Evolutionary conservation across 768 basidiomycete species (phyloP), one percentile per base, ranked within the genome.

Genomic region (Naganishia randhawae): DNA sequence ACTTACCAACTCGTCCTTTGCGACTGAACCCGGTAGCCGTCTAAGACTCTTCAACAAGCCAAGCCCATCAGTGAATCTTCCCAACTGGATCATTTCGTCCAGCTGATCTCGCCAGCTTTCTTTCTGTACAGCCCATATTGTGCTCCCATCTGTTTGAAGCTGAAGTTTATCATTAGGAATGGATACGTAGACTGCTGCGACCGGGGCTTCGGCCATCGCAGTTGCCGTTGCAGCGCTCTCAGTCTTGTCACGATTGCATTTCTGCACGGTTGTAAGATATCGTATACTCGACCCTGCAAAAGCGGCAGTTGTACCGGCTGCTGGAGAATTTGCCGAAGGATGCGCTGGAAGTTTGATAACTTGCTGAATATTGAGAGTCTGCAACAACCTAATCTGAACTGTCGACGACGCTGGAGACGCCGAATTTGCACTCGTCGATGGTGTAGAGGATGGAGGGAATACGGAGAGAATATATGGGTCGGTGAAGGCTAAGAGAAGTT

Each of bases 91-190:
- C 22, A 95, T 83, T 73, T 94, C 91, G 70, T 95, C 91, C 17
- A 96, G 84, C 73, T 95, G 91, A 25, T 87, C 85, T 7, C 85
- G 83, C 88, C 92, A 90, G 0, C 87, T 81, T 71, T 84, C 85
- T 84, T 92, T 88, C 9, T 74, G 71, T 55, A 94, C 82, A 33
- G 83, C 82, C 92, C 92, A 95, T 70, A 97, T 82, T 0, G 85
- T 84, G 69, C 86, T 89, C 2, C 92, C 92, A 72, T 92, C 88
- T 1, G 84, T 78, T 6, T 85, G 77, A 1, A 87, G 85, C 0
- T 85, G 81, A 1, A 85, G 80, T 68, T 86, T 86, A 71, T 95
- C 93, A 1, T 83, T 85, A 0, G 92, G 91, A 0, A 89, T 90
- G 3, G 87, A 87, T 4, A 89, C 76, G 37, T 66, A 71, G 6